Percentiles rank a stretch among this genome's conserved stretches.
These are phyloP conservation scores for Saccharomyces paradoxus DNA, from an alignment of 805 yeast species.

Conservation along the genomic window DNA sequence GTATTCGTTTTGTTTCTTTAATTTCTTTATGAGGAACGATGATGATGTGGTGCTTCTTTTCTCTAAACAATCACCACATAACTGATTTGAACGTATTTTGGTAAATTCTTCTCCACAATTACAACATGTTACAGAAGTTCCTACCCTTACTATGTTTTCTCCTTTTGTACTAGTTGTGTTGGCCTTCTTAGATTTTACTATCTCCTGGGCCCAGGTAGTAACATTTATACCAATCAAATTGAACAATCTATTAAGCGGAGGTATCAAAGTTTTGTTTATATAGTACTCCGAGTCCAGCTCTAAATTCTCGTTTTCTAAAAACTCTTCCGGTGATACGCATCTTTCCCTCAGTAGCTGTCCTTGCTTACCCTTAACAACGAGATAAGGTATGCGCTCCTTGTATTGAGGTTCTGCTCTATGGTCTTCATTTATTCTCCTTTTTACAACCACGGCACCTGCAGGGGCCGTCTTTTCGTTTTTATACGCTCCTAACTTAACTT, in stretches of 20 bases:
- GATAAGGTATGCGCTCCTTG: slow-evolving; percentile 78
- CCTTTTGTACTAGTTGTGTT: not conserved
- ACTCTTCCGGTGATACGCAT: slow-evolving; percentile 70
- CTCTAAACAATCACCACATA: slow-evolving; percentile 1
- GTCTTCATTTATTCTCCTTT: slow-evolving; percentile 53
- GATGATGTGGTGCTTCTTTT: slow-evolving; percentile 1
- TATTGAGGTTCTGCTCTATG: slow-evolving; percentile 77
- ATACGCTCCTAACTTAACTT: slow-evolving; percentile 77
- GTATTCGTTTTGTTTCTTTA: slow-evolving; percentile 21
- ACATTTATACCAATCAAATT: slow-evolving; percentile 77
- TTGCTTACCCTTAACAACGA: slow-evolving; percentile 55
- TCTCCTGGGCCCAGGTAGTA: slow-evolving; percentile 61
- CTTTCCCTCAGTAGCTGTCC: slow-evolving; percentile 63
- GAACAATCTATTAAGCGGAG: slow-evolving; percentile 82
- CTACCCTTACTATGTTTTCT: not conserved
- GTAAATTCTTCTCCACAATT: slow-evolving; percentile 8
- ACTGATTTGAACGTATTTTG: not conserved
- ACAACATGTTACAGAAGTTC: slow-evolving; percentile 7
- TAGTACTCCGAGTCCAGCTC: slow-evolving; percentile 78
- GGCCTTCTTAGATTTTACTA: slow-evolving; percentile 39
- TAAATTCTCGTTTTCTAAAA: slow-evolving; percentile 36
- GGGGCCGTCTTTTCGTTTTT: slow-evolving; percentile 67
- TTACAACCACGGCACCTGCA: slow-evolving; percentile 85
- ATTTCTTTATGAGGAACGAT: slow-evolving; percentile 1
- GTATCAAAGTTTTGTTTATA: slow-evolving; percentile 72